Evolutionary conservation across 345 rosid species (phyloP).

Genomic region (Aurinia saxatilis): DNA sequence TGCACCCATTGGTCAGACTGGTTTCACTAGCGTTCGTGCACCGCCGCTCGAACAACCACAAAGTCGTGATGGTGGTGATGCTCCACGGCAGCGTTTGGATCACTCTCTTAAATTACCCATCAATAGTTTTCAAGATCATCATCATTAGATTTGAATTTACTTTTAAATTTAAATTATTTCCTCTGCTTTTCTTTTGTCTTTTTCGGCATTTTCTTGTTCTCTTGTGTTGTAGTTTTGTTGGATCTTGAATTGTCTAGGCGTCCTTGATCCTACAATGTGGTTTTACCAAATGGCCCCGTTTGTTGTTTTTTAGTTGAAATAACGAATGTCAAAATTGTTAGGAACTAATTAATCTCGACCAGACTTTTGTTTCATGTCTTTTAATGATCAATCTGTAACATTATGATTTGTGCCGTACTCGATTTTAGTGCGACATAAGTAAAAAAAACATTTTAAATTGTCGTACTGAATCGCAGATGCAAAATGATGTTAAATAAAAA

Average conservation of each 20-base stretch:
- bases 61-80: constrained; percentile 43
- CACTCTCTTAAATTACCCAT: constrained; percentile 34
- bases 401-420: not conserved
- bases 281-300: constrained; percentile 7
- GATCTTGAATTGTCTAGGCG: constrained; percentile 34
- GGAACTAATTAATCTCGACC: not conserved
- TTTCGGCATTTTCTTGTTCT: constrained; percentile 8
- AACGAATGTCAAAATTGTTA: not conserved
- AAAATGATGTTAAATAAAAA: constrained; percentile 3
- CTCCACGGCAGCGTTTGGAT: constrained; percentile 40
- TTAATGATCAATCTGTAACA: not conserved
- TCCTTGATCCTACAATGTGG: constrained; percentile 3
- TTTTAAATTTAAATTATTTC: not conserved
- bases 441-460: not conserved
- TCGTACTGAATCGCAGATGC: constrained; percentile 22
- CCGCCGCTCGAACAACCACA: constrained; percentile 37
- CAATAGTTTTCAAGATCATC: constrained; percentile 60
- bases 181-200: constrained; percentile 28
- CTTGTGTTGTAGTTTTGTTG: constrained; percentile 1
- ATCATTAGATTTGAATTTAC: constrained; percentile 14
- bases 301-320: not conserved
- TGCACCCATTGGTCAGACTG: constrained; percentile 49
- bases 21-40: constrained; percentile 27
- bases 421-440: not conserved
- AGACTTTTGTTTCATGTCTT: not conserved